phyloP scores from a whole-genome alignment of 345 rosid genomes.

The Aquilaria sinensis region DNA sequence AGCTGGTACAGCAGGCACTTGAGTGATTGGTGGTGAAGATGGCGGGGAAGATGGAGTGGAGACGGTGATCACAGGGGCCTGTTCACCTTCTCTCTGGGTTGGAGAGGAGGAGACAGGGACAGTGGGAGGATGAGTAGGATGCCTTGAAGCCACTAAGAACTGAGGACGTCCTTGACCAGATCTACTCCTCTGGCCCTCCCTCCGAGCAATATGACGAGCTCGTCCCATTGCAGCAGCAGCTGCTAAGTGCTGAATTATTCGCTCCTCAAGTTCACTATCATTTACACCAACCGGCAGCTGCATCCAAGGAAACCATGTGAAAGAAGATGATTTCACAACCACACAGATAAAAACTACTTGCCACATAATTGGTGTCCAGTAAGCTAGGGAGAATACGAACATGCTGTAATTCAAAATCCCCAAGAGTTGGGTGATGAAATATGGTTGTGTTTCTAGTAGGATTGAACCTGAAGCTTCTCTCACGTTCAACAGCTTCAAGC shows the following conservation, averaged over 20 bases:
- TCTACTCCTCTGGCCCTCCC: conserved; percentile 81
- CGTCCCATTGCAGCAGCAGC: conserved; percentile 99
- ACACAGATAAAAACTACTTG: background rate
- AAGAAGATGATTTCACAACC: conserved; percentile 3
- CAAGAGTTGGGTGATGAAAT: conserved; percentile 91
- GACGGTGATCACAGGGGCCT: conserved; percentile 25
- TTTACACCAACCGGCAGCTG: conserved; percentile 76
- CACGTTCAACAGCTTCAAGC: conserved; percentile 83
- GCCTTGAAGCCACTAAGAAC: conserved; percentile 68
- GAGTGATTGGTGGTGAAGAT: conserved; percentile 25
- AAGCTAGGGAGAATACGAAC: conserved; percentile 32
- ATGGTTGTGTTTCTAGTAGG: conserved; percentile 78
- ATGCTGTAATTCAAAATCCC: conserved; percentile 92
- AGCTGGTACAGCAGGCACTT: conserved; percentile 28
- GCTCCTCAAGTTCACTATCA: conserved; percentile 90
- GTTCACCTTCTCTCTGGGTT: conserved; percentile 47
- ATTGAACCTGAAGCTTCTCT: conserved; percentile 69
- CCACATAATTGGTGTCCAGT: conserved; percentile 2
- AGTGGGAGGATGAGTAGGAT: conserved; percentile 39
- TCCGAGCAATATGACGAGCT: conserved; percentile 65
- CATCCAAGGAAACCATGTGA: conserved; percentile 13
- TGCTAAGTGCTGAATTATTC: conserved; percentile 91
- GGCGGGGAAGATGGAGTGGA: conserved; percentile 43
- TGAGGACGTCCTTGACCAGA: conserved; percentile 71
- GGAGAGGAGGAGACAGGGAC: conserved; percentile 54